Evolutionary conservation across 1,139 yeast species (phyloP).

Genomic region (Pichia sp.): DNA sequence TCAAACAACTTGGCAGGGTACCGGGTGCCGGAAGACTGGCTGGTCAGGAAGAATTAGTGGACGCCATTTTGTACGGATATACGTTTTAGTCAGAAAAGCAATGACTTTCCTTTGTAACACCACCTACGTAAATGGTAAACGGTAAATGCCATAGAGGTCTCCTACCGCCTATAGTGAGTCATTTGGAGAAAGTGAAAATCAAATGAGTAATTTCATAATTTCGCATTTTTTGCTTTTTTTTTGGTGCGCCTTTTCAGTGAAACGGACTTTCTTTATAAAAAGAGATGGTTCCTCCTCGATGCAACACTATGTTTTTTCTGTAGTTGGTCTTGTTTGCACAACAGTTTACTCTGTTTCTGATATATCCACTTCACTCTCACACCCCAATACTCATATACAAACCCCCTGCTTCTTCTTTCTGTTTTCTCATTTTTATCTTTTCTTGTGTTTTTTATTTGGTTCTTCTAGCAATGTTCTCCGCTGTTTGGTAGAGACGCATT

Average conservation of each 20-base stretch:
- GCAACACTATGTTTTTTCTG: too few species aligned
- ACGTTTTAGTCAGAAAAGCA: constrained; percentile 37
- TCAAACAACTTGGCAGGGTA: constrained; percentile 62
- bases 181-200: too few species aligned
- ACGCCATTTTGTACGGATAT: constrained; percentile 63
- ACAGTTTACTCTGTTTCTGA: not conserved
- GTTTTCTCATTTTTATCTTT: not conserved
- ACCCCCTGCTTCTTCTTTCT: not conserved
- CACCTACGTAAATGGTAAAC: too few species aligned
- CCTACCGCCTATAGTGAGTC: too few species aligned
- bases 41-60: constrained; percentile 54
- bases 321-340: not conserved
- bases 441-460: not conserved
- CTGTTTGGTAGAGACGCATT: not conserved
- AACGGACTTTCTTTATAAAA: not conserved
- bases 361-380: not conserved
- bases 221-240: not conserved
- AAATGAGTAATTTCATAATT: too few species aligned
- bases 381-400: too few species aligned
- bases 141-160: too few species aligned
- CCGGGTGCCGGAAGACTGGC: constrained; percentile 61
- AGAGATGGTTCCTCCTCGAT: not conserved
- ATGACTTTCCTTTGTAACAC: not conserved
- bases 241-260: not conserved
- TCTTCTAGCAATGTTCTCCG: not conserved